Conservation (phyloP, 768 basidiomycete genomes). For the Boletus rex-veris region DNA sequence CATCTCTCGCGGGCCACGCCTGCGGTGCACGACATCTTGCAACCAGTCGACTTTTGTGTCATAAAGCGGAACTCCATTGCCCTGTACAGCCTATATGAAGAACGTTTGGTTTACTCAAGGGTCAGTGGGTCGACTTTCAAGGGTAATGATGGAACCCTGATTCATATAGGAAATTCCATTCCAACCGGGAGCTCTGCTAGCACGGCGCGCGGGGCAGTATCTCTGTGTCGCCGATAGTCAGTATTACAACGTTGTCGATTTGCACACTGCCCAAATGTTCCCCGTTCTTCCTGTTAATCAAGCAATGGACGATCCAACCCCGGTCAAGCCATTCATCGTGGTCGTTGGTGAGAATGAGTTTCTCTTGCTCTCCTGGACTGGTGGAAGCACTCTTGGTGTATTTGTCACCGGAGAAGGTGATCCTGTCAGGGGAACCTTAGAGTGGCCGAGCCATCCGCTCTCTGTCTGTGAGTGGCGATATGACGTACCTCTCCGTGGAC, state of each 20-base stretch:
- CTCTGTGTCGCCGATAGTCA: conserved; percentile 75
- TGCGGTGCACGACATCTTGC: conserved; percentile 39
- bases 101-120: conserved; percentile 59
- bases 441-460: conserved; percentile 79
- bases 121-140: conserved; percentile 31
- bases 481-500: neutral
- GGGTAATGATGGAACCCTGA: neutral
- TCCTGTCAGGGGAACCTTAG: conserved; percentile 83
- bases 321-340: conserved; percentile 66
- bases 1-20: conserved; percentile 54
- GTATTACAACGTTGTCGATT: conserved; percentile 75
- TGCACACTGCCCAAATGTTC: conserved; percentile 65
- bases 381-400: conserved; percentile 73
- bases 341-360: conserved; percentile 79
- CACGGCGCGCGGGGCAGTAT: conserved; percentile 56
- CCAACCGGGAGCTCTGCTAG: conserved; percentile 53
- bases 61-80: conserved; percentile 65
- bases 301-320: conserved; percentile 40
- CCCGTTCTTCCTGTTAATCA: conserved; percentile 81
- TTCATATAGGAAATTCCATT: conserved; percentile 64
- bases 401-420: conserved; percentile 85
- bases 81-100: conserved; percentile 59
- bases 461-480: conserved; percentile 58
- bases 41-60: conserved; percentile 67
- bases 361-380: conserved; percentile 82